Evolutionary conservation across 2,329 filamentous ascomycete genomes (phyloP).

Genomic region (Fragosphaeria purpurea): DNA sequence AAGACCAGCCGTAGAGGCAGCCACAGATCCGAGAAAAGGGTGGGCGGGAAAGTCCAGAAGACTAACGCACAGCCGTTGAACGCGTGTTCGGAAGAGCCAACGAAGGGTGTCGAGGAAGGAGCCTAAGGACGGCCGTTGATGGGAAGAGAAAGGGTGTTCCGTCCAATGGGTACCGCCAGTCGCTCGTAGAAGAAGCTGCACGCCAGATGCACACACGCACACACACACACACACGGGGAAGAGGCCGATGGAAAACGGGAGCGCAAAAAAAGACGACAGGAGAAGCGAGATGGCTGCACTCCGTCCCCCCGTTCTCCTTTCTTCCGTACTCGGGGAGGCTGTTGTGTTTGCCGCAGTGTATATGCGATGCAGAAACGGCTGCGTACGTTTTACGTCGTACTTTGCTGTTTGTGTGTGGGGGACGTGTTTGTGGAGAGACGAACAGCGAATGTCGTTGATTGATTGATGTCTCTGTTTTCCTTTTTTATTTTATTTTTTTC

Average conservation of each 20-base stretch:
- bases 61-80: slow-evolving; percentile 2
- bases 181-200: neutral
- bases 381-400: too few species aligned
- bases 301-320: too few species aligned
- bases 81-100: neutral
- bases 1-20: neutral
- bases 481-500: too few species aligned
- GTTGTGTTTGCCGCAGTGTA: too few species aligned
- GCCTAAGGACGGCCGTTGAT: neutral
- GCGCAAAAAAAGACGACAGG: neutral
- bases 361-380: too few species aligned
- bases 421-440: too few species aligned
- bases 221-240: neutral
- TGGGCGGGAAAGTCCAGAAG: neutral
- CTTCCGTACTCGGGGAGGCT: too few species aligned
- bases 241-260: neutral
- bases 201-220: neutral
- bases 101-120: neutral
- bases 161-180: neutral
- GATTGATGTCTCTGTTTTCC: too few species aligned
- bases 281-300: too few species aligned
- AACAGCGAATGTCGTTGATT: too few species aligned
- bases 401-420: too few species aligned
- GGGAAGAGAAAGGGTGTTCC: neutral
- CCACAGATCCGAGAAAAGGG: neutral